Conservation (phyloP, 78 protist species). For the Abeoforma whisleri region DNA sequence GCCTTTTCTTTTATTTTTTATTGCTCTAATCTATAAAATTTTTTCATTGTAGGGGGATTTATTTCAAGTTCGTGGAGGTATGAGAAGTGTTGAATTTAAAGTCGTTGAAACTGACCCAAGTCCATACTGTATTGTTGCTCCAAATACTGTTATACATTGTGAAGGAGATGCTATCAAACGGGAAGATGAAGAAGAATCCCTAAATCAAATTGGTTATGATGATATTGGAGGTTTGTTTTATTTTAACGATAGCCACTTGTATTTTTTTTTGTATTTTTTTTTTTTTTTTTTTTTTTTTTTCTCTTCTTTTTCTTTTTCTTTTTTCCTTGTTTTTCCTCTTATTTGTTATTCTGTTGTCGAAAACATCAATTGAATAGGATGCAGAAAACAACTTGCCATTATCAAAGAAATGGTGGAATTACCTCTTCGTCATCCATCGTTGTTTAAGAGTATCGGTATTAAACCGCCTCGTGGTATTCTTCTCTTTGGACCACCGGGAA, state of each 20-base stretch:
- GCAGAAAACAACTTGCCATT: conserved; percentile 93
- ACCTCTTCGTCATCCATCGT: conserved; percentile 97
- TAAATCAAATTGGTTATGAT: conserved; percentile 91
- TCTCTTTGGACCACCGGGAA: conserved; percentile 99
- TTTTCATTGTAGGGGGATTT: too few relatives aligned
- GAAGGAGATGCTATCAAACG: conserved; percentile 99
- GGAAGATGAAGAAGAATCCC: conserved; percentile 94
- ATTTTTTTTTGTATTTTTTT: too few relatives aligned
- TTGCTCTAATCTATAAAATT: too few relatives aligned
- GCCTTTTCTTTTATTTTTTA: too few relatives aligned
- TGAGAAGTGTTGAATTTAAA: conserved; percentile 98
- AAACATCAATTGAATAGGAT: too few relatives aligned
- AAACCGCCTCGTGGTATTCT: conserved; percentile 73
- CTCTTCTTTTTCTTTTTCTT: too few relatives aligned
- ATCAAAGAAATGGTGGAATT: conserved; percentile 98
- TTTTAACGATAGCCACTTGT: too few relatives aligned
- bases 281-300: too few relatives aligned
- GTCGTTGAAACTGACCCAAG: conserved; percentile 95
- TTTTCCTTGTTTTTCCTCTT: too few relatives aligned
- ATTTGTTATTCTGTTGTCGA: too few relatives aligned
- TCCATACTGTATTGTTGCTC: conserved; percentile 73
- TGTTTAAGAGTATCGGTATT: conserved; percentile 35
- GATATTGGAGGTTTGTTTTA: conserved; percentile 99
- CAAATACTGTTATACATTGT: conserved; percentile 94
- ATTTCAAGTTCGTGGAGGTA: conserved; percentile 83